Conservation (phyloP, 495 filamentous ascomycete genomes). For the Aspergillus sclerotiicarbonarius region DNA sequence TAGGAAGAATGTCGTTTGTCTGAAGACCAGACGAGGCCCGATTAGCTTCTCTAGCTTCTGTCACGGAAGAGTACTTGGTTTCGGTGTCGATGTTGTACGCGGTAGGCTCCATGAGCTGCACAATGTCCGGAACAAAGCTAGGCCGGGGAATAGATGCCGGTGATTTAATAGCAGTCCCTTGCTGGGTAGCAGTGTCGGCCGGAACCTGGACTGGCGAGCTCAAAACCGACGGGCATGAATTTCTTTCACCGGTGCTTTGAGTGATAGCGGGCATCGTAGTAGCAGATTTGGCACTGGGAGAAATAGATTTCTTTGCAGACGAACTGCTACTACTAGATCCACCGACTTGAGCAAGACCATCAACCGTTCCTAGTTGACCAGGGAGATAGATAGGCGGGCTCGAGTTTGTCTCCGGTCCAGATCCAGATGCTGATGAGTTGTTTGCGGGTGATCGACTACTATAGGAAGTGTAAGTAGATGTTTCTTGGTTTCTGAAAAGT, state of each 20-base stretch:
- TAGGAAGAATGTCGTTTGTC: constrained; percentile 20
- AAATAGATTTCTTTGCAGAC: neutral
- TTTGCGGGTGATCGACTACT: too few species aligned
- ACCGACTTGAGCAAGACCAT: neutral
- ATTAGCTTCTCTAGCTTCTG: constrained; percentile 7
- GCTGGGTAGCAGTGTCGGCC: too few species aligned
- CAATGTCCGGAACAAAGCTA: neutral
- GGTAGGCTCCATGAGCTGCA: constrained; percentile 5
- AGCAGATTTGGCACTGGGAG: neutral
- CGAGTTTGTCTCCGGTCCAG: neutral
- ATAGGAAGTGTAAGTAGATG: too few species aligned
- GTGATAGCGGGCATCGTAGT: too few species aligned
- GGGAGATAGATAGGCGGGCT: neutral
- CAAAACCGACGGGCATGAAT: too few species aligned
- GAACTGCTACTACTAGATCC: neutral
- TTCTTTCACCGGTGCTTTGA: too few species aligned
- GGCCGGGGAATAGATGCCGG: neutral
- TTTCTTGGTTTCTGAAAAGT: too few species aligned
- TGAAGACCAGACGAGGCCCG: neutral
- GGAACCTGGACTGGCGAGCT: too few species aligned
- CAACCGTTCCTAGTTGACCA: neutral
- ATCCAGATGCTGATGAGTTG: too few species aligned
- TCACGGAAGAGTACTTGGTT: constrained; percentile 8
- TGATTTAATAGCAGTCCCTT: neutral
- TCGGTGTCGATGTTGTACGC: neutral